Evolutionary conservation across 2,329 filamentous ascomycete species (phyloP).

Genomic region (Cryphonectria japonica): DNA sequence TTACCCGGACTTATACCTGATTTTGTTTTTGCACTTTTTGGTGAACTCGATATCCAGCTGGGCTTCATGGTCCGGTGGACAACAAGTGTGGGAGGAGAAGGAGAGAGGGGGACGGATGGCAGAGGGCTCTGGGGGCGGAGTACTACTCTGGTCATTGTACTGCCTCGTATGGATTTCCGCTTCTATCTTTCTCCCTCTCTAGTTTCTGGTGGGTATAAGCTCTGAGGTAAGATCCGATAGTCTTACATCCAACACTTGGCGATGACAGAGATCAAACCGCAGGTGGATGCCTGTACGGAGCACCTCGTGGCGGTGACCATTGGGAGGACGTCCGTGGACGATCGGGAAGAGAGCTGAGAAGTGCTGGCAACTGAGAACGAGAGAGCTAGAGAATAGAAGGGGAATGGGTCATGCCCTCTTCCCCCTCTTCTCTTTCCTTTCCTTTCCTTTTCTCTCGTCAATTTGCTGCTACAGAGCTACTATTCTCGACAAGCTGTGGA

Average conservation of each 20-base stretch:
- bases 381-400: neutral
- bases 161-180: neutral
- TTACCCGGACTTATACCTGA: neutral
- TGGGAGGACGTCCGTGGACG: neutral
- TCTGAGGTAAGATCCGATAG: constrained; percentile 1
- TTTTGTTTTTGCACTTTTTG: neutral
- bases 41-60: neutral
- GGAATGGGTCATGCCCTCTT: neutral
- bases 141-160: neutral
- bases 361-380: neutral
- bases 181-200: neutral
- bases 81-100: neutral
- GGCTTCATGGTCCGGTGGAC: neutral
- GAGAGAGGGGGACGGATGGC: no score
- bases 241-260: neutral
- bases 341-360: neutral
- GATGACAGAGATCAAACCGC: neutral
- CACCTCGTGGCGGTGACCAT: neutral
- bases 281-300: neutral
- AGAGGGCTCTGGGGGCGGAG: neutral
- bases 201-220: neutral
- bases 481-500: neutral
- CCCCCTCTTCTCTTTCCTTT: neutral
- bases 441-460: neutral
- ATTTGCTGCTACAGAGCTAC: neutral